Base-by-base conservation (phyloP, 148 eudicot genomes). In the Nepenthes mirabilis region DNA sequence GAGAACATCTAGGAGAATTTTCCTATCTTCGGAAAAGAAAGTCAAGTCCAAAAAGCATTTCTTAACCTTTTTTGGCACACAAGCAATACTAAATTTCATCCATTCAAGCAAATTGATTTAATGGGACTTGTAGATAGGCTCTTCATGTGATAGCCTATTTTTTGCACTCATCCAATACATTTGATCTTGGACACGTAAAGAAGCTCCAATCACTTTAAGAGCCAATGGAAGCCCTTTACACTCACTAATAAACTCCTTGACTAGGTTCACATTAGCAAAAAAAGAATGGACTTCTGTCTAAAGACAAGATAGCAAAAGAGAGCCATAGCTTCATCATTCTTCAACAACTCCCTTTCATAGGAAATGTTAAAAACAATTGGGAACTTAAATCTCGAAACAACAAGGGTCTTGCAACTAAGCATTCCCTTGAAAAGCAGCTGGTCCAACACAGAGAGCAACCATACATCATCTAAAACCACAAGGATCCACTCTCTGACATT, bases 181-280 rank as follows among this genome's bases (percentile, higher is more conserved):
- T 53, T 78, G 88, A 48, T 79, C 66, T 56, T 82, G 83, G 56
- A 71, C 97, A 33, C 83, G 82, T 36, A 90, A 61, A 36, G 97
- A 83, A 55, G 97, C 87, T 64, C 97, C 97, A 35, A 90, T 75
- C 33, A 90, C 97, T 66, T 90, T 90, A 2, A 90, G 80, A 59
- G 97, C 97, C 70, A 90, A 70, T 0, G 97, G 97, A 33, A 90
- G 88, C 52, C 97, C 85, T 70, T 81, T 83, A 61, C 97, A 90
- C 65, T 90, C 90, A 61, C 74, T 71, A 5, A 86, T 88, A 65
- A 90, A 76, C 97, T 23, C 75, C 57, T 78, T 75, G 35, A 86
- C 84, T 67, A 90, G 62, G 33, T 65, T 65, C 66, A 69, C 66
- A 58, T 83, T 74, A 63, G 79, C 68, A 59, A 62, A 68, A 71